These are phyloP conservation scores for Aegilops bicornis DNA, from an alignment of 176 grass and related monocot genomes.

Conservation along the genomic window DNA sequence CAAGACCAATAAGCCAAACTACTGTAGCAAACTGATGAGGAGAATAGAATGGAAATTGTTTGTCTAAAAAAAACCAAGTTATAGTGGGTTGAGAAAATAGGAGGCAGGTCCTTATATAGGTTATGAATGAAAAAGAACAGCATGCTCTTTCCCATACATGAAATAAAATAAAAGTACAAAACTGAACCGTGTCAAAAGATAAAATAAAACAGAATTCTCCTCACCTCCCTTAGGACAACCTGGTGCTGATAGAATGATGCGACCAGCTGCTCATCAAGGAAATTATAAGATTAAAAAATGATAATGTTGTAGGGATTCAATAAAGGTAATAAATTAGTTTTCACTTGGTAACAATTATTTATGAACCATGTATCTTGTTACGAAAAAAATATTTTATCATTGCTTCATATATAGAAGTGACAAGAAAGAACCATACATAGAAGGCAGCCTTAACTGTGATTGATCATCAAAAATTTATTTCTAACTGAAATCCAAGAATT, in stretches of 20 bases:
- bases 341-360: neutral
- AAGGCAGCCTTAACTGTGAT: neutral
- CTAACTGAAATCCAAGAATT: neutral
- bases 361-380: neutral
- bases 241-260: constrained; percentile 87
- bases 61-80: neutral
- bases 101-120: neutral
- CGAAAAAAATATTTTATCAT: neutral
- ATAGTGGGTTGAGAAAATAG: neutral
- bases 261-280: constrained; percentile 56
- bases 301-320: neutral
- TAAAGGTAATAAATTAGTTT: neutral
- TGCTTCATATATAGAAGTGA: neutral
- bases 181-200: neutral
- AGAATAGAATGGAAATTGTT: neutral
- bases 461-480: neutral
- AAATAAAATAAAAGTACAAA: neutral
- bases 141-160: neutral
- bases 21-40: neutral
- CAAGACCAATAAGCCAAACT: neutral
- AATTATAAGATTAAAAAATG: constrained; percentile 5
- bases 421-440: neutral
- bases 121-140: neutral
- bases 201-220: constrained; percentile 13
- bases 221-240: constrained; percentile 92